These are phyloP conservation scores for Glycine tomentella DNA, from an alignment of 306 rosid genomes.

Conservation along the genomic window DNA sequence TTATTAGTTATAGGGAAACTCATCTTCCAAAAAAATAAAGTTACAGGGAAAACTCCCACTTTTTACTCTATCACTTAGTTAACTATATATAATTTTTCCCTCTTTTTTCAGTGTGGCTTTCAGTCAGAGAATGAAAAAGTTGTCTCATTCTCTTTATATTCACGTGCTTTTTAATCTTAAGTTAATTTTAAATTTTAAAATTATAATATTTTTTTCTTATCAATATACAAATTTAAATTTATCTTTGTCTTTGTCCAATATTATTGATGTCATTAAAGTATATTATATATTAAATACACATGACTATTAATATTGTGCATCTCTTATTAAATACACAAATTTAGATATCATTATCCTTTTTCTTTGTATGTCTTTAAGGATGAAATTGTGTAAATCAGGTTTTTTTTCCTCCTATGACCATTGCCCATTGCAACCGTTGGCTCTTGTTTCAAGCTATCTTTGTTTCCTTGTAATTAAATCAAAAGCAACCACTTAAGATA, in stretches of 20 bases:
- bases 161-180: no score
- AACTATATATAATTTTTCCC: no score
- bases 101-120: no score
- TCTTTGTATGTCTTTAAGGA: neutral
- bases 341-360: neutral
- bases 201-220: no score
- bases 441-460: neutral
- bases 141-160: no score
- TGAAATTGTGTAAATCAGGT: neutral
- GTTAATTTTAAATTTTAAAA: no score
- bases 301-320: neutral
- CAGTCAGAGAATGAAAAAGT: no score
- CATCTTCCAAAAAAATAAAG: no score
- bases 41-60: neutral
- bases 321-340: neutral
- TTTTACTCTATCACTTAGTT: neutral
- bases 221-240: no score
- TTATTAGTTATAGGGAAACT: neutral
- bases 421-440: slow-evolving; percentile 2
- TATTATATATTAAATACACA: no score
- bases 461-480: slow-evolving; percentile 35
- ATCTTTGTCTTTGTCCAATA: no score
- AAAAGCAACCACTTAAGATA: slow-evolving; percentile 10
- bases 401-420: neutral
- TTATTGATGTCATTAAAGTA: no score